Conservation (phyloP, 441 rosid genomes). For the Croton laevigatus region DNA sequence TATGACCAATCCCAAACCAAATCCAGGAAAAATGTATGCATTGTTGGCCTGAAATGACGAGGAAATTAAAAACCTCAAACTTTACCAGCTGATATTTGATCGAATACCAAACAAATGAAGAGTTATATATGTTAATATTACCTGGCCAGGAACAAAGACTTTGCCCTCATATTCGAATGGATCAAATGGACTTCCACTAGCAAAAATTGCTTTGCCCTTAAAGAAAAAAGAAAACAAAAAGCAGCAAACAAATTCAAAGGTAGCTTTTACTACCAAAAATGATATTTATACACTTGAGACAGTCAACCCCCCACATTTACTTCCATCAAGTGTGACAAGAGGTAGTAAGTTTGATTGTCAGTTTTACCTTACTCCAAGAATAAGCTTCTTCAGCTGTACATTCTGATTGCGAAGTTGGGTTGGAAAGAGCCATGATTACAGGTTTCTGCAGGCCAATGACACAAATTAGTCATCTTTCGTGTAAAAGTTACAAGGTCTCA, state of each 20-base stretch:
- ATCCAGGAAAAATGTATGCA: constrained; percentile 89
- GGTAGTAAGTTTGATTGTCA: neutral
- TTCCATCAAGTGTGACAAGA: neutral
- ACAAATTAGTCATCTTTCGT: neutral
- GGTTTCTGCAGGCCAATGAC: constrained; percentile 59
- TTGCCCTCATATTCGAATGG: constrained; percentile 64
- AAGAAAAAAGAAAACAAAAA: constrained; percentile 15
- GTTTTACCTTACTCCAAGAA: constrained; percentile 69
- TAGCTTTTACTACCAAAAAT: neutral
- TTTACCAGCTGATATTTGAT: neutral
- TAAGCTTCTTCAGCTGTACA: constrained; percentile 96
- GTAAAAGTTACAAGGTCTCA: neutral
- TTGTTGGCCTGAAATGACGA: constrained; percentile 63
- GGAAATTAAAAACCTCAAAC: constrained; percentile 9
- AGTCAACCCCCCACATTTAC: neutral
- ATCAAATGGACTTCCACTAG: constrained; percentile 93
- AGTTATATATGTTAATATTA: constrained; percentile 25
- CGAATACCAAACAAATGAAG: constrained; percentile 11
- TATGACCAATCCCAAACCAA: constrained; percentile 87
- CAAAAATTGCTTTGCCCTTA: constrained; percentile 79
- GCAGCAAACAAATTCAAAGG: neutral
- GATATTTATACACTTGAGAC: neutral
- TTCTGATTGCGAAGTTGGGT: constrained; percentile 91
- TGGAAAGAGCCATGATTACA: constrained; percentile 78
- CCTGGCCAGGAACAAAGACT: constrained; percentile 82